Conservation (phyloP, 2,329 filamentous ascomycete species). For the Nemania sp. region DNA sequence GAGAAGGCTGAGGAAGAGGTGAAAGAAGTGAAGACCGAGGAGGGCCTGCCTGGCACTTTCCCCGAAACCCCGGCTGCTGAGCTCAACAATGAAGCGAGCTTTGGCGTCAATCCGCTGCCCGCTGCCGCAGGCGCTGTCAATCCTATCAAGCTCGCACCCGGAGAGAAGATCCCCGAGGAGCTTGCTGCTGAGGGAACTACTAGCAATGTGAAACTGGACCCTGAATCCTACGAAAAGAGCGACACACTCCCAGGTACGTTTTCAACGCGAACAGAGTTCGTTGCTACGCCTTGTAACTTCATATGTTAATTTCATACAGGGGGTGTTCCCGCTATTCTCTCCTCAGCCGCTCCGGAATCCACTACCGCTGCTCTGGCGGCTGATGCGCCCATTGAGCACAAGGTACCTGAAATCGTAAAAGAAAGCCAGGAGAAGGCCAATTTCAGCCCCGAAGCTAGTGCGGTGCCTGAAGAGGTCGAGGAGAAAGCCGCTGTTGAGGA, state of each 20-base stretch:
- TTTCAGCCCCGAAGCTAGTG: constrained; percentile 75
- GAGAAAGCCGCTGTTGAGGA: constrained; percentile 79
- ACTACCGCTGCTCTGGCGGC: constrained; percentile 57
- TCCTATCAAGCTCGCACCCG: constrained; percentile 81
- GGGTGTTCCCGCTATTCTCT: constrained; percentile 41
- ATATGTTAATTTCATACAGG: constrained; percentile 41
- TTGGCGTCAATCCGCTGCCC: constrained; percentile 72
- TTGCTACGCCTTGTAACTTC: not conserved
- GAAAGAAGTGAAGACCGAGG: constrained; percentile 47
- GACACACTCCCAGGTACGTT: constrained; percentile 68
- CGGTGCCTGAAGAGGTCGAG: constrained; percentile 71
- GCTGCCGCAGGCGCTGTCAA: constrained; percentile 76
- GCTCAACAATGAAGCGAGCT: constrained; percentile 51
- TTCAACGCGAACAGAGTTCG: constrained; percentile 11
- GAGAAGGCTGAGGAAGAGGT: constrained; percentile 38
- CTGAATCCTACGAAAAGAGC: constrained; percentile 87
- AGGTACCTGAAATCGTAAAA: constrained; percentile 73
- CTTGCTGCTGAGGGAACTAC: constrained; percentile 76
- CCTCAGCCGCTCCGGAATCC: constrained; percentile 57
- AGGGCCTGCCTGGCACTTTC: constrained; percentile 73
- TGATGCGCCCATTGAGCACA: constrained; percentile 59
- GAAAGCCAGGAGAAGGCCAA: constrained; percentile 77
- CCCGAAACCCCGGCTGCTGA: constrained; percentile 75
- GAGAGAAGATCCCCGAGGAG: constrained; percentile 81
- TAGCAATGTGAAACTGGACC: constrained; percentile 79